Evolutionary conservation across 2,329 filamentous ascomycete species (phyloP).

Genomic region (Ustulina deusta): DNA sequence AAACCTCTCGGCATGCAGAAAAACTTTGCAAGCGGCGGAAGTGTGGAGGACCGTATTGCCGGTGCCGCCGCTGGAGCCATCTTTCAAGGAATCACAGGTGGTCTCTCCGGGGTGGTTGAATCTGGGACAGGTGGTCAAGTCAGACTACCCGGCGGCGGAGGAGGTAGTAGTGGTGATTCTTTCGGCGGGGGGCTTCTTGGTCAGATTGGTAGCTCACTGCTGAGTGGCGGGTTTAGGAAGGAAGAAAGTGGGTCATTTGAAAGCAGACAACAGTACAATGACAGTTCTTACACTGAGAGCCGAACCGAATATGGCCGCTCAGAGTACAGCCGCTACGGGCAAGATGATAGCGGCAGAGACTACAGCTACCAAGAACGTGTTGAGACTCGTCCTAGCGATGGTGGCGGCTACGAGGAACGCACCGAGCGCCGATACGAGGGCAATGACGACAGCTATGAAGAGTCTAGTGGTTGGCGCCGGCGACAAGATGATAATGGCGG

Average conservation of each 20-base stretch:
- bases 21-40: constrained; percentile 62
- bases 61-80: constrained; percentile 67
- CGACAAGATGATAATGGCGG: constrained; percentile 46
- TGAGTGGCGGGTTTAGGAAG: constrained; percentile 70
- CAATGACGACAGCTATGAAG: constrained; percentile 50
- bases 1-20: constrained; percentile 84
- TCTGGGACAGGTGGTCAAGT: constrained; percentile 58
- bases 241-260: constrained; percentile 67
- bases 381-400: constrained; percentile 31
- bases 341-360: constrained; percentile 61
- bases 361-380: constrained; percentile 61
- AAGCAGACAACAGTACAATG: constrained; percentile 65
- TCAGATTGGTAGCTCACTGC: constrained; percentile 73
- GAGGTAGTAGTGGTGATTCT: constrained; percentile 59
- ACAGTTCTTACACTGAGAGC: constrained; percentile 71
- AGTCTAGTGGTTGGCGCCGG: constrained; percentile 45
- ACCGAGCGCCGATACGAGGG: constrained; percentile 64
- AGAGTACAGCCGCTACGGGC: constrained; percentile 68
- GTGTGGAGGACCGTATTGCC: constrained; percentile 68
- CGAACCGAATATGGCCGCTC: constrained; percentile 72
- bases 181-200: constrained; percentile 78
- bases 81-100: constrained; percentile 68
- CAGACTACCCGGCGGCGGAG: constrained; percentile 40
- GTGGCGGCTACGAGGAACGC: constrained; percentile 54
- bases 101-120: constrained; percentile 60